Evolutionary conservation across 345 rosid species (phyloP), one percentile per base, ranked within the genome.

Genomic region (Lepidium sativum): DNA sequence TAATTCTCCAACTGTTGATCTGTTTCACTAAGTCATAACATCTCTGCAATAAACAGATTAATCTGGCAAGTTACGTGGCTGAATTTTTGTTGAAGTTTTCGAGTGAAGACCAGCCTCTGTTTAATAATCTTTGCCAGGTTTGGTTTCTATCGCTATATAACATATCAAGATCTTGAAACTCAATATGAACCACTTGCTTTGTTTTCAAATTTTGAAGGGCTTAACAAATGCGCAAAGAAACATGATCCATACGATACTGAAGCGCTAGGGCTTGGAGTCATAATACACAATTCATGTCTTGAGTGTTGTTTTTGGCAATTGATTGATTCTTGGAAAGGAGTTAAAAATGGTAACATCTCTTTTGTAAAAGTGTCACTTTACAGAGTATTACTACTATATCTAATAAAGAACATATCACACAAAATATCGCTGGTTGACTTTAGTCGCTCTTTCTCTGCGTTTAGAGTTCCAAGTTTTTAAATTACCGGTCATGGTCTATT

Each of bases 111-210:
- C 64, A 74, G 49, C 79, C 68, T 59, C 73, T 80, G 70, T 80
- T 92, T 60, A 77, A 83, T 58, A 73, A 73, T 76, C 83, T 92
- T 75, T 84, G 77, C 80, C 97, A 81, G 96, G 97, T 86, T 10
- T 48, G 60, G 60, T 18, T 70, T 27, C 48, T 15, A 18, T 60
- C 64, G 18, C 58, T 34, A 2, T 12, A 37, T 63, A 60, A 62
- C 60, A 29, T 54, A 54, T 40, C 47, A 40, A 51, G 52, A 45
- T 18, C 40, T 37, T 51, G 8, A 54, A 20, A 32, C 53, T 54
- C 53, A 1, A 54, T 31, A 17, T 74, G 44, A 60, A 54, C 66
- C 39, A 25, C 49, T 16, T 60, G 68, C 43, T 65, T 42, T 65
- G 33, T 59, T 58, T 42, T 65, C 55, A 60, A 48, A 60, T 55